Evolutionary conservation across 2,329 filamentous ascomycete genomes (phyloP), one percentile per base, ranked within the genome.

Genomic region (Ascochyta koolunga): DNA sequence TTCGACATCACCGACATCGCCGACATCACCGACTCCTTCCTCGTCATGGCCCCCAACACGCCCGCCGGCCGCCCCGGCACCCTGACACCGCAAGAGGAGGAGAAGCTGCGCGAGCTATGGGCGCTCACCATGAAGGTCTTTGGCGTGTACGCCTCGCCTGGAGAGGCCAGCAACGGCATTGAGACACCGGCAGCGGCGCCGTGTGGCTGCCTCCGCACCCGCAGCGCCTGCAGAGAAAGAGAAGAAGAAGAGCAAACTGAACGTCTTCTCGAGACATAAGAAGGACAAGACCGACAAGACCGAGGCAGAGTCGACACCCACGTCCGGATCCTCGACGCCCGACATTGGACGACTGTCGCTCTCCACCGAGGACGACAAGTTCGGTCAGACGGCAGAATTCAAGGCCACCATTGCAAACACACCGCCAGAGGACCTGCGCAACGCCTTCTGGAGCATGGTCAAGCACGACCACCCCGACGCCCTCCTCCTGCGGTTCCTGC

Each of bases 391-490:
- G 32, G 95, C 93, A 76, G 87, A 92, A 43, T 97, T 92, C 76
- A 85, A 91, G 64, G 86, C 93, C 35, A 91, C 91, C 0, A 77
- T 99, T 9, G 87, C 89, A 42, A 90, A 84, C 55, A 84, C 89
- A 67, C 83, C 86, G 0, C 90, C 93, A 0, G 91, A 96, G 67
- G 83, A 89, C 37, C 85, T 99, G 61, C 86, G 92, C 46, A 80
- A 82, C 15, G 88, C 92, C 0, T 89, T 98, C 70, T 98, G 95
- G 95, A 84, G 80, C 62, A 96, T 97, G 91, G 85, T 93, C 54
- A 99, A 98, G 79, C 89, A 95, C 67, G 95, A 99, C 70, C 86
- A 98, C 71, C 95, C 95, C 0, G 95, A 99, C 76, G 89, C 88
- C 62, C 84, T 87, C 52, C 87, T 85, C 21, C 63, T 78, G 55